These are phyloP conservation scores for Scedosporium apiospermum DNA, from an alignment of 2,329 filamentous ascomycete genomes.

Conservation along the genomic window DNA sequence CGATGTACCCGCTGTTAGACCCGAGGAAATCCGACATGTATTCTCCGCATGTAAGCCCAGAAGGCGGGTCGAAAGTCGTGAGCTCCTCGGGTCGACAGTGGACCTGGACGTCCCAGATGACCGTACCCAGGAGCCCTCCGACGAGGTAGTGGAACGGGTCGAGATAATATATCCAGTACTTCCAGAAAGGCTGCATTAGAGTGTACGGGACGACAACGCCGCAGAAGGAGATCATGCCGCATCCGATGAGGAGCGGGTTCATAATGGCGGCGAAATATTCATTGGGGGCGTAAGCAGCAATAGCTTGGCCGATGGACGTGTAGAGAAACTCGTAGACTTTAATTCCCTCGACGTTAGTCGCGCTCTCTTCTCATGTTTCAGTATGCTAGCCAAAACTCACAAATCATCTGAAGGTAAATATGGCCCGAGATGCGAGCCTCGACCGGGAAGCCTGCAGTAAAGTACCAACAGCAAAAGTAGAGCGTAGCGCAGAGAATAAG, in stretches of 20 bases:
- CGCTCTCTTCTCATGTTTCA: not conserved
- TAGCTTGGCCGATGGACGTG: conserved; percentile 30
- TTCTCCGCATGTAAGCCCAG: conserved; percentile 29
- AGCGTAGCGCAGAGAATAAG: conserved; percentile 32
- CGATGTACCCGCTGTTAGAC: not conserved
- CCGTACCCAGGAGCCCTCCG: not conserved
- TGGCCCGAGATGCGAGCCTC: conserved; percentile 34
- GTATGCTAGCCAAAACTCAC: conserved; percentile 21
- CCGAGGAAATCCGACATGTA: not conserved
- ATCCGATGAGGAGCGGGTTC: conserved; percentile 34
- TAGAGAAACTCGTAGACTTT: conserved; percentile 31
- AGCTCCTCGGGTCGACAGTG: conserved; percentile 1
- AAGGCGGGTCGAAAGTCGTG: conserved; percentile 11
- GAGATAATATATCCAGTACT: conserved; percentile 21
- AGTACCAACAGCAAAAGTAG: conserved; percentile 50
- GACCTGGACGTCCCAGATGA: not conserved
- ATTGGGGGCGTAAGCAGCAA: conserved; percentile 40
- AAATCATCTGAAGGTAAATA: conserved; percentile 34
- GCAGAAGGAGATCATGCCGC: conserved; percentile 26
- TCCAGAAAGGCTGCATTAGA: conserved; percentile 27
- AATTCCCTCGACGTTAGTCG: conserved; percentile 14
- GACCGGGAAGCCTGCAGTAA: conserved; percentile 16
- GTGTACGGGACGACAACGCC: conserved; percentile 27
- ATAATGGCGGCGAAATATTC: conserved; percentile 37
- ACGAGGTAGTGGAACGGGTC: conserved; percentile 8